Conservation (phyloP, 306 rosid genomes). For the Fagus sylvatica region DNA sequence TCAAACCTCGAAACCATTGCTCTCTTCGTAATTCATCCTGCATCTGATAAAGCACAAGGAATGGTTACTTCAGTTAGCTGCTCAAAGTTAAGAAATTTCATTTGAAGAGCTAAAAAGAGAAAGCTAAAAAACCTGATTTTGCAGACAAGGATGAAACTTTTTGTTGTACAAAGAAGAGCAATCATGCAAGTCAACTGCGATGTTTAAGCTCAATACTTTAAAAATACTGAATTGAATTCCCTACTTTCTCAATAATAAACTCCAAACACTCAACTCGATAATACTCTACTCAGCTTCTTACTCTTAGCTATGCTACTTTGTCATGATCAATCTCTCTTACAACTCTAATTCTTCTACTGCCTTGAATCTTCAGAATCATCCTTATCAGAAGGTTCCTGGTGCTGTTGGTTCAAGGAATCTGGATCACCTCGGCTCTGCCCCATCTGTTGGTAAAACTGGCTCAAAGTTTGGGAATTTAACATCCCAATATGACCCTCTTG, state of each 20-base stretch:
- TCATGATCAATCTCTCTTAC: background rate
- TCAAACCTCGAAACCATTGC: background rate
- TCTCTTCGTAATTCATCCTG: background rate
- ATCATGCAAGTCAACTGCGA: background rate
- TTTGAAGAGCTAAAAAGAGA: background rate
- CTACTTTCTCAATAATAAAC: background rate
- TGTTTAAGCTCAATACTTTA: background rate
- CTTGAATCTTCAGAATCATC: constrained; percentile 34
- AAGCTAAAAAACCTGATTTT: constrained; percentile 7
- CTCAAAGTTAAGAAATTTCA: background rate
- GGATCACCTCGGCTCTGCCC: constrained; percentile 35
- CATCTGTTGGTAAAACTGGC: constrained; percentile 41
- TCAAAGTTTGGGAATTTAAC: constrained; percentile 36
- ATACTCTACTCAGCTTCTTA: constrained; percentile 5
- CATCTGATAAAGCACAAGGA: background rate
- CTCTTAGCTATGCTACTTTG: constrained; percentile 1
- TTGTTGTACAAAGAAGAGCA: background rate
- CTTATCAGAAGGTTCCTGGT: constrained; percentile 29
- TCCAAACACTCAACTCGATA: background rate
- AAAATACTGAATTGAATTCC: background rate
- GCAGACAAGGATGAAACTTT: background rate
- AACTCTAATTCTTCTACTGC: background rate
- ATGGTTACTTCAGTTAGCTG: background rate
- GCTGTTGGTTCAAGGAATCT: constrained; percentile 27
- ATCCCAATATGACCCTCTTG: constrained; percentile 53